Evolutionary conservation across 164 flowering plant genomes (phyloP).

Genomic region (Saururus chinensis): DNA sequence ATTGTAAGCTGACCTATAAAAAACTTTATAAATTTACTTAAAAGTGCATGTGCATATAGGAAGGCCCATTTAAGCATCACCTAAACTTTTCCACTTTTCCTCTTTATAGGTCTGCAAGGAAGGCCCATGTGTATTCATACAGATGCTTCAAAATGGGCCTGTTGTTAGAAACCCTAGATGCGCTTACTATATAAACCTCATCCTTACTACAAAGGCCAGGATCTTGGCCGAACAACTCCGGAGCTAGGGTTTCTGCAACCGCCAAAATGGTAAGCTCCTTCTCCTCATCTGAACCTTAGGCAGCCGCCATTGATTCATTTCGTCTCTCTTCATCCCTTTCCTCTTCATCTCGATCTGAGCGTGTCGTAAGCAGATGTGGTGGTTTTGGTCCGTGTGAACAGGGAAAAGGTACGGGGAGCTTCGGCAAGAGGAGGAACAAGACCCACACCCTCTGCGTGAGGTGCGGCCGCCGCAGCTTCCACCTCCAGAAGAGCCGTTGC

Average conservation of each 20-base stretch:
- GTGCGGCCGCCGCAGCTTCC: conserved; percentile 90
- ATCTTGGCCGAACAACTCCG: conserved; percentile 1
- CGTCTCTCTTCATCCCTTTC: background rate
- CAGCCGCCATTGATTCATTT: no score
- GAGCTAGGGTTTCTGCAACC: conserved; percentile 16
- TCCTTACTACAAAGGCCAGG: no score
- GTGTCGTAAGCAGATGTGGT: no score
- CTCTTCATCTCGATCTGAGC: background rate
- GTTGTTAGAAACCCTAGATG: background rate
- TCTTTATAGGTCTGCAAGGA: no score
- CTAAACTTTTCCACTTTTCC: no score
- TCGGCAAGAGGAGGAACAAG: conserved; percentile 95
- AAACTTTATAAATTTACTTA: no score
- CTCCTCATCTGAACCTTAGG: no score
- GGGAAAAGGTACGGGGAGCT: conserved; percentile 91
- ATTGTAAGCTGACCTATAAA: no score
- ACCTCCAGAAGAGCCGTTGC: conserved; percentile 92
- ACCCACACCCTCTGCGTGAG: conserved; percentile 90
- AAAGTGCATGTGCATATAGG: no score
- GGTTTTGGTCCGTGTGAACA: conserved; percentile 15
- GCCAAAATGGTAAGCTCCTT: conserved; percentile 6
- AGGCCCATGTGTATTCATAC: no score
- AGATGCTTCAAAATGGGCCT: no score
- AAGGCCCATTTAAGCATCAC: no score
- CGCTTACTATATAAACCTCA: background rate